Evolutionary conservation across 2,329 filamentous ascomycete genomes (phyloP), one percentile per base, ranked within the genome.

Genomic region (Fusarium burgessii): DNA sequence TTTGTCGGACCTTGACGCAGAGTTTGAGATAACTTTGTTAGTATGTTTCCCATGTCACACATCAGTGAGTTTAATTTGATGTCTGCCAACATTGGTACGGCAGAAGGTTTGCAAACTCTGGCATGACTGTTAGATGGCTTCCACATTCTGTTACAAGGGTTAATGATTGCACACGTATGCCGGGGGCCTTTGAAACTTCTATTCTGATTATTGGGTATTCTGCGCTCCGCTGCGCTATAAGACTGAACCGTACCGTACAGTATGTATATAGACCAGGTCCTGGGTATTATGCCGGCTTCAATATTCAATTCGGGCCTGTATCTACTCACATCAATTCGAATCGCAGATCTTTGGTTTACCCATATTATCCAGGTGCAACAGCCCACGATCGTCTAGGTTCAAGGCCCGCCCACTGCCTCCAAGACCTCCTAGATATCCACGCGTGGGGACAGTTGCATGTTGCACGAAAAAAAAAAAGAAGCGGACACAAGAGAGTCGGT

Each of bases 371-470:
- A 61, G 46, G 63, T 72, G 33, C 51, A 62, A 42, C 62, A 41
- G 32, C 42, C 51, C 57, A 63, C 52, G 62, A 57, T 63, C 51
- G 38, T 56, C 61, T 27, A 41, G 56, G 65, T 62, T 42, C 61
- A 49, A 62, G 70, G 58, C 45, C 70, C 58, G 54, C 63, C 10
- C 29, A 29, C 29, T 5, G 68, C 41, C 61, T 41, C 47, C 15
- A 54, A 56, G 59, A 20, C 60, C 52, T 60, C 54, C 59, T 40
- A 61, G 43, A 73, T 65, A 70, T 64, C 59, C 49, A 49, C 51
- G 62, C 73, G 68, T 74, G 70, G 68, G 62, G 63, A 63, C 68
- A 59, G 69, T 74, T 74, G 63, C 60, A 69, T 63, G 68, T 74
- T 72, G 63, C 62, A 69, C 72, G 35, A 69, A 63, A 70, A 56